Base-by-base conservation (phyloP, 73 alveolate species). In the Paramecium sexaurelia region DNA sequence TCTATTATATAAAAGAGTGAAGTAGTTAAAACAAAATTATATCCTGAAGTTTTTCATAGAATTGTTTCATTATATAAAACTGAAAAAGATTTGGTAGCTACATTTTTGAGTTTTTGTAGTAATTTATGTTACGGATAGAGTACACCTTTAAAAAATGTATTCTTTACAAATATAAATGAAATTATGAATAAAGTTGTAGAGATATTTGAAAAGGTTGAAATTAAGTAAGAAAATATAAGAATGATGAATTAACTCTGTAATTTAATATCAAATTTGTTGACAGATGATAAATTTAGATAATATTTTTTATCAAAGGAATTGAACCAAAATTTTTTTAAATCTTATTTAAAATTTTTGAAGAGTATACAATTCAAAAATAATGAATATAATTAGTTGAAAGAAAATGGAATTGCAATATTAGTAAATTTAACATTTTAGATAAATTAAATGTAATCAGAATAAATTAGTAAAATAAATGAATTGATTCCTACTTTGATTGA, bases 341-440 rank as follows among this genome's bases (percentile, higher is more conserved):
- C 35, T 17, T 78, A 22, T 43, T 24, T 29, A 3, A 78, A 37
- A 11, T 78, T 78, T 39, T 19, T 78, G 10, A 20, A 24, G 8
- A 6, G 19, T 26, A 9, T 61, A 0, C 26, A 61, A 61, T 61
- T 61, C n/a, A 26, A 61, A 10, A 47, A 29, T 40, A 45, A 45
- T 7, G 75, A 78, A 10, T 19, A 39, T 6, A 78, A 37, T 40
- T 27, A 17, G 4, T 78, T 43, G n/a, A 61, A 78, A 45, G 94
- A 88, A 41, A 82, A 75, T 88, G 91, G 91, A 7, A 40, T 87
- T 3, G 93, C 93, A 13, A 51, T 87, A 7, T 69, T 87, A 15
- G 93, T 87, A 5, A 87, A 87, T 45, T 43, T 87, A 17, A 68
- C 87, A 24, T 88, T 69, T 68, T 17, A 88, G 22, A 82, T 82